Evolutionary conservation across 2,329 filamentous ascomycete genomes (phyloP).

Genomic region (Fusarium tanahbumbuense): DNA sequence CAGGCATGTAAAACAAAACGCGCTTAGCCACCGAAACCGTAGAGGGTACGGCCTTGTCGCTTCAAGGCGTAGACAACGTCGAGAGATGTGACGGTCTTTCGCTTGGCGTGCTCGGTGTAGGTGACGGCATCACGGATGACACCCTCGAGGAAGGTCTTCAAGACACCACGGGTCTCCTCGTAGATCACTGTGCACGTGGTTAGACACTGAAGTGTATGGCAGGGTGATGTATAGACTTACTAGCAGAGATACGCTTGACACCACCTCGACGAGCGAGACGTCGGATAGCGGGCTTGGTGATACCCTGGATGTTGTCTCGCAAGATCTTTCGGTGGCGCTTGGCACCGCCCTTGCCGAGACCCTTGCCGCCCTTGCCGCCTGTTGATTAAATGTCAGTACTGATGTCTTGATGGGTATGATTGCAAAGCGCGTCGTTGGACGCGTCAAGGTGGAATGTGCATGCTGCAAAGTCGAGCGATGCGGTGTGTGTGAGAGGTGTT

Average conservation of each 20-base stretch:
- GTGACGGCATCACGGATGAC: constrained; percentile 82
- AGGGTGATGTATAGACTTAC: constrained; percentile 60
- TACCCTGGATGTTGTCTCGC: constrained; percentile 99
- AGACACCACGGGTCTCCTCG: constrained; percentile 80
- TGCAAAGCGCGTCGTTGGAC: constrained; percentile 58
- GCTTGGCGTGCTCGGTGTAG: constrained; percentile 84
- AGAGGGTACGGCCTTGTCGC: constrained; percentile 80
- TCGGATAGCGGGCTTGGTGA: constrained; percentile 97
- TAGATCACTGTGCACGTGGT: constrained; percentile 71
- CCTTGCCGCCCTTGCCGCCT: constrained; percentile 97
- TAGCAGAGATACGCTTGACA: constrained; percentile 99
- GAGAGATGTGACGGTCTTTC: constrained; percentile 81
- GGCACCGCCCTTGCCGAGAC: constrained; percentile 96
- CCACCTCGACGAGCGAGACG: constrained; percentile 98
- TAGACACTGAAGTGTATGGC: constrained; percentile 69
- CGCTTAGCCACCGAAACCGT: constrained; percentile 87
- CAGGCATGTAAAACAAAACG: constrained; percentile 47
- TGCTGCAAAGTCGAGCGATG: not conserved
- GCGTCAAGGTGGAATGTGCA: not conserved
- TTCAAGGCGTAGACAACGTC: constrained; percentile 76
- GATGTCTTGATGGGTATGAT: constrained; percentile 58
- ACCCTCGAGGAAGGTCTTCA: constrained; percentile 82
- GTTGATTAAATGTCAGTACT: constrained; percentile 65
- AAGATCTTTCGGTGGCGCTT: constrained; percentile 99
- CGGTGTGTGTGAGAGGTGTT: constrained; percentile 11